Conservation (phyloP, 352 stramenopile genomes). For the Phytopythium montanum region DNA sequence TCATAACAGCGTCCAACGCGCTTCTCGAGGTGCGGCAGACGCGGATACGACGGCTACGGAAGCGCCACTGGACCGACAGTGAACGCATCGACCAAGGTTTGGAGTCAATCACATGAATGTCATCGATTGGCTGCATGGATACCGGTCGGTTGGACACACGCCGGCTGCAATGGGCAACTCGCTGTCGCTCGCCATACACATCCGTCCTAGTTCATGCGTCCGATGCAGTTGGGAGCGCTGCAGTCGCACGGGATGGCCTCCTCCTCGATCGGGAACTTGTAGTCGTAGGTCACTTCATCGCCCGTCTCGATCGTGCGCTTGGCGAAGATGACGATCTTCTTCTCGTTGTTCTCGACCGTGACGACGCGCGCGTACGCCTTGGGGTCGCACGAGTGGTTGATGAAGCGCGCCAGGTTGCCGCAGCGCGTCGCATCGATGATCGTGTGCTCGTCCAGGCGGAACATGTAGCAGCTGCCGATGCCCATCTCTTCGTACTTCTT, state of each 20-base stretch:
- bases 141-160: neutral
- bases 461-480: conserved; percentile 97
- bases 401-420: conserved; percentile 94
- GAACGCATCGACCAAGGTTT: no score
- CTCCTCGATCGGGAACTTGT: conserved; percentile 97
- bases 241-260: conserved; percentile 93
- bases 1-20: no score
- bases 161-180: neutral
- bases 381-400: conserved; percentile 95
- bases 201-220: conserved; percentile 91
- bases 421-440: conserved; percentile 95
- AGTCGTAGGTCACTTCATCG: conserved; percentile 96
- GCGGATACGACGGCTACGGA: no score
- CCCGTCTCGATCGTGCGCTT: conserved; percentile 88
- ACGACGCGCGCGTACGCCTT: conserved; percentile 94
- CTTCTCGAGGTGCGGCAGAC: no score
- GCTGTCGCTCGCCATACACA: neutral
- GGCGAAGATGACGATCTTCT: conserved; percentile 97
- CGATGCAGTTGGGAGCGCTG: conserved; percentile 92
- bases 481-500: conserved; percentile 92
- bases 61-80: neutral
- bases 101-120: no score
- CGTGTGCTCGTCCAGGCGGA: conserved; percentile 92
- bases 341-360: conserved; percentile 79
- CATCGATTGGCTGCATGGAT: neutral